Conservation (phyloP, 148 eudicot genomes). For the Chenopodium suecicum region DNA sequence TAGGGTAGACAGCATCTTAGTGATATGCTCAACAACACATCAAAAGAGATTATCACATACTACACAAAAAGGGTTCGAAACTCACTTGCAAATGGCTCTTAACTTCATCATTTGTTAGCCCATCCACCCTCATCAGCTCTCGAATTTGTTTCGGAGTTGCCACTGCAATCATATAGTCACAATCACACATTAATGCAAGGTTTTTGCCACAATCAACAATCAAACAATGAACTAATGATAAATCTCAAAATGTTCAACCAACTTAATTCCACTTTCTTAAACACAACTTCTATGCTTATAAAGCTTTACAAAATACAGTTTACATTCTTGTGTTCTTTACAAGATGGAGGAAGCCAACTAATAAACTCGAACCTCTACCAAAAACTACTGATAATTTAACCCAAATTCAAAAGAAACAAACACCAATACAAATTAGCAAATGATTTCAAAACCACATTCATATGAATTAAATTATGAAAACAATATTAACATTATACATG, state of each 20-base stretch:
- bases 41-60: background rate
- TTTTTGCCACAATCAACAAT: background rate
- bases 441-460: constrained; percentile 2
- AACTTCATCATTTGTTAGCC: constrained; percentile 91
- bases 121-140: constrained; percentile 85
- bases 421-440: background rate
- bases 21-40: background rate
- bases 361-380: background rate
- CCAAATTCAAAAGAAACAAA: background rate
- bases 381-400: background rate
- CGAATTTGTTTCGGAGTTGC: constrained; percentile 95
- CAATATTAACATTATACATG: background rate
- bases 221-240: background rate
- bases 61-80: constrained; percentile 1
- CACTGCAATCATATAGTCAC: constrained; percentile 38
- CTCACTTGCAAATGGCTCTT: constrained; percentile 87
- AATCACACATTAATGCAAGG: background rate
- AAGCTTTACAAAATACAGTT: background rate
- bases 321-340: background rate
- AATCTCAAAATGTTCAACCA: background rate
- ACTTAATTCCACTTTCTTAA: background rate
- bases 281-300: background rate
- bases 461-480: background rate
- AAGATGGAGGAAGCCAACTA: background rate
- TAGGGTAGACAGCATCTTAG: background rate